These are phyloP conservation scores for Gnomoniopsis smithogilvyi DNA, from an alignment of 2,329 filamentous ascomycete species.

Conservation along the genomic window DNA sequence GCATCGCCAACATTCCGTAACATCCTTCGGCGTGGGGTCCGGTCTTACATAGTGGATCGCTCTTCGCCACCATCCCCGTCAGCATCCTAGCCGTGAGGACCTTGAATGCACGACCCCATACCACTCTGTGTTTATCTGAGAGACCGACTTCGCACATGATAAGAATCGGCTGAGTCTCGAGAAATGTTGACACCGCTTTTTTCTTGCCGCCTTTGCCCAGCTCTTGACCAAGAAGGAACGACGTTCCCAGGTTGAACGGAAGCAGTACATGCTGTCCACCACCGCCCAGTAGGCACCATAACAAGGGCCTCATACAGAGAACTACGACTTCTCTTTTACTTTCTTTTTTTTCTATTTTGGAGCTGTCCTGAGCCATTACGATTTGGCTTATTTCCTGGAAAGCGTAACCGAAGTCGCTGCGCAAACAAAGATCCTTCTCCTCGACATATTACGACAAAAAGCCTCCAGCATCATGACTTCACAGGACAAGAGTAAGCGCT, in stretches of 20 bases:
- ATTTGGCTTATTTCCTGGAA: too few species aligned
- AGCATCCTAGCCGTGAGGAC: not conserved
- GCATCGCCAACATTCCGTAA: not conserved
- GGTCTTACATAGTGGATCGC: not conserved
- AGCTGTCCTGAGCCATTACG: too few species aligned
- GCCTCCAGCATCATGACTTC: not conserved
- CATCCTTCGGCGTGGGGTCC: not conserved
- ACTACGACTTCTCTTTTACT: not conserved
- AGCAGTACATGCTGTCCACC: not conserved
- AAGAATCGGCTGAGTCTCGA: not conserved
- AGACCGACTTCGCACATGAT: not conserved
- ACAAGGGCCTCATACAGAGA: not conserved
- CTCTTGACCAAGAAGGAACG: not conserved
- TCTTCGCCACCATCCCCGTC: constrained; percentile 2
- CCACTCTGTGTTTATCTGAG: not conserved
- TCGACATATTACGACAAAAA: not conserved
- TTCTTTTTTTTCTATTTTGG: too few species aligned
- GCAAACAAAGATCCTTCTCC: not conserved
- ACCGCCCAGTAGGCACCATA: not conserved
- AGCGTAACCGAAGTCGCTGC: not conserved
- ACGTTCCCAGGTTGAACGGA: not conserved
- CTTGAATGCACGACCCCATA: not conserved
- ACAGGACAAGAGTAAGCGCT: not conserved
- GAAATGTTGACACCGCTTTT: not conserved
- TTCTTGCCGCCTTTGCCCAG: not conserved